Percentiles rank a stretch among this genome's conserved stretches.
phyloP scores from a whole-genome alignment of 1,284 basidiomycete genomes.

The Leccinum pallidistipes region DNA sequence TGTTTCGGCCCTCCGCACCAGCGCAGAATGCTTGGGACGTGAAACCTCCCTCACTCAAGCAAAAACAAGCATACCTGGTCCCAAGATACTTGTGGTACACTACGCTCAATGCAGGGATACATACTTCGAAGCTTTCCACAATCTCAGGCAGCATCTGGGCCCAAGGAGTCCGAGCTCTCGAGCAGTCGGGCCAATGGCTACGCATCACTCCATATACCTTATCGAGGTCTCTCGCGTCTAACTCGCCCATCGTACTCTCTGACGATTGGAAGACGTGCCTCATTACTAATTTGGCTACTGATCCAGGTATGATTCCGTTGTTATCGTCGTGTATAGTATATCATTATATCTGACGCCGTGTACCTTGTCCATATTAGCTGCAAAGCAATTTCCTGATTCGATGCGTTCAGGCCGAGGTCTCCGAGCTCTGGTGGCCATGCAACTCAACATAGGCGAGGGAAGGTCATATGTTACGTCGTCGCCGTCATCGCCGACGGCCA shows the following conservation, averaged over 20 bases:
- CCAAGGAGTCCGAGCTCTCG: conserved; percentile 25
- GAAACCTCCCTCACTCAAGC: conserved; percentile 3
- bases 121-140: conserved; percentile 3
- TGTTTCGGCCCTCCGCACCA: conserved; percentile 14
- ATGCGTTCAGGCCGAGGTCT: conserved; percentile 41
- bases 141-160: conserved; percentile 13
- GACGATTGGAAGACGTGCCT: not conserved
- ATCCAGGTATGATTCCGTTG: conserved; percentile 17
- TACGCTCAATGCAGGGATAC: conserved; percentile 3
- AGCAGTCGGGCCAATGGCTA: conserved; percentile 30
- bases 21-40: conserved; percentile 13
- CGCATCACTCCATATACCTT: not conserved
- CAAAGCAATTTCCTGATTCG: conserved; percentile 45
- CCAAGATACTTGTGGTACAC: conserved; percentile 10
- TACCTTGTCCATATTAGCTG: conserved; percentile 36
- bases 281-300: conserved; percentile 42
- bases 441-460: conserved; percentile 62
- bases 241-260: not conserved
- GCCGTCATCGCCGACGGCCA: conserved; percentile 41
- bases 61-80: not conserved
- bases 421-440: conserved; percentile 35
- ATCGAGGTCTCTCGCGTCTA: not conserved
- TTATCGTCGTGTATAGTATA: too few species aligned
- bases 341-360: too few species aligned
- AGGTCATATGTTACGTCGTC: conserved; percentile 51